Conservation (phyloP, 805 yeast species). For the Wickerhamomyces chaumierensis region DNA sequence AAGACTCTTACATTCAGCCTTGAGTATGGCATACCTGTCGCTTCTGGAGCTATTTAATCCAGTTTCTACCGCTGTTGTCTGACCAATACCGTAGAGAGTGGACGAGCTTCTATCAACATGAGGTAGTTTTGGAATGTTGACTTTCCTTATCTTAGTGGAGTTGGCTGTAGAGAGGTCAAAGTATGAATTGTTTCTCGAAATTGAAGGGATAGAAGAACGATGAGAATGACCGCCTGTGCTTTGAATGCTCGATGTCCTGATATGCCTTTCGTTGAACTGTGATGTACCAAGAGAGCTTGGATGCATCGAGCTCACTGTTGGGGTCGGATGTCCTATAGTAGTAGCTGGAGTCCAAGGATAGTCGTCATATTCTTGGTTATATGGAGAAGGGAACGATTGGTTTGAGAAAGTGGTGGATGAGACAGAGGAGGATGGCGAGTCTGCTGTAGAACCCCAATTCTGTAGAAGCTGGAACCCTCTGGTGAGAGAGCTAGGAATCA, state of each 20-base stretch:
- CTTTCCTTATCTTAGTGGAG: conserved; percentile 8
- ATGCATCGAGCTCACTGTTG: background rate
- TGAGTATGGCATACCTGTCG: conserved; percentile 5
- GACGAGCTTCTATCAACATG: conserved; percentile 15
- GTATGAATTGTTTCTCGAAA: background rate
- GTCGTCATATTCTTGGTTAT: conserved; percentile 26
- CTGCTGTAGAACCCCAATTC: conserved; percentile 15
- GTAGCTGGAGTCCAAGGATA: conserved; percentile 23
- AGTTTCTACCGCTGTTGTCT: background rate
- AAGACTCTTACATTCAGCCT: conserved; percentile 6
- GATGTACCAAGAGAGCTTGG: background rate
- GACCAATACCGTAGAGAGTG: conserved; percentile 6
- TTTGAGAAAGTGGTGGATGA: conserved; percentile 5
- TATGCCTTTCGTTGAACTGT: background rate
- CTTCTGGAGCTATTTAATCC: background rate
- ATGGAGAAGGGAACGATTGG: conserved; percentile 4
- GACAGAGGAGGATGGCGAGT: conserved; percentile 20
- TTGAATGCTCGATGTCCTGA: background rate
- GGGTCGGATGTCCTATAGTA: background rate
- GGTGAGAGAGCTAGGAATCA: conserved; percentile 22
- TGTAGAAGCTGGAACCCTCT: conserved; percentile 15
- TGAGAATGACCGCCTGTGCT: background rate
- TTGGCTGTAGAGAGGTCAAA: background rate
- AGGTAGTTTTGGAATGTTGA: conserved; percentile 17
- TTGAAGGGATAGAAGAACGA: background rate